Evolutionary conservation across 1,284 basidiomycete species (phyloP).

Genomic region (Mycena citricolor): DNA sequence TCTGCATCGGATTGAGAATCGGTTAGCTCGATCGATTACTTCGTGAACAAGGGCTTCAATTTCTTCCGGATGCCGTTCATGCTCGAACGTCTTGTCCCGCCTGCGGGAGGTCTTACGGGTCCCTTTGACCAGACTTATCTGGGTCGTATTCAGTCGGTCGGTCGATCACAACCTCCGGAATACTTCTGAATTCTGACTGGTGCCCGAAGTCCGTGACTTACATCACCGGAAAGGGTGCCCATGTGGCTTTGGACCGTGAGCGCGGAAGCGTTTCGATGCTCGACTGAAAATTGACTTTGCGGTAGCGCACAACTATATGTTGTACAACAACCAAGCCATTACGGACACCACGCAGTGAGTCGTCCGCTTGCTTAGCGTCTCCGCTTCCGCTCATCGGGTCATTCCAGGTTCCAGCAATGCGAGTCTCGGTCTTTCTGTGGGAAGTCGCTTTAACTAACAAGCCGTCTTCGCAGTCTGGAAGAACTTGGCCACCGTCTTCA

Average conservation of each 20-base stretch:
- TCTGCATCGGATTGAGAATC: conserved; percentile 3
- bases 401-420: conserved; percentile 51
- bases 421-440: too few relatives aligned
- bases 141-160: conserved; percentile 45
- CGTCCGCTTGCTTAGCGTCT: neutral
- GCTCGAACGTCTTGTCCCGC: conserved; percentile 56
- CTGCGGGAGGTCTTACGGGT: conserved; percentile 51
- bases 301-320: conserved; percentile 60
- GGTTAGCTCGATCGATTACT: conserved; percentile 37
- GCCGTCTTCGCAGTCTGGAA: conserved; percentile 45
- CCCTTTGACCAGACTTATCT: conserved; percentile 55
- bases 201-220: conserved; percentile 58
- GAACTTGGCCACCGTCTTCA: conserved; percentile 54
- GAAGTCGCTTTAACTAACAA: conserved; percentile 6
- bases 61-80: conserved; percentile 60
- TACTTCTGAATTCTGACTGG: neutral
- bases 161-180: conserved; percentile 6
- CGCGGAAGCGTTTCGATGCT: conserved; percentile 10
- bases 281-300: conserved; percentile 7
- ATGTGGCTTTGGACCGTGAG: conserved; percentile 56
- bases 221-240: conserved; percentile 60
- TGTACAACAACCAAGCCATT: conserved; percentile 52
- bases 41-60: conserved; percentile 58
- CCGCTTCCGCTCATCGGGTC: conserved; percentile 6
- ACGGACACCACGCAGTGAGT: conserved; percentile 48